phyloP scores from a whole-genome alignment of 2,329 filamentous ascomycete species.

The Ascochyta rabiei region DNA sequence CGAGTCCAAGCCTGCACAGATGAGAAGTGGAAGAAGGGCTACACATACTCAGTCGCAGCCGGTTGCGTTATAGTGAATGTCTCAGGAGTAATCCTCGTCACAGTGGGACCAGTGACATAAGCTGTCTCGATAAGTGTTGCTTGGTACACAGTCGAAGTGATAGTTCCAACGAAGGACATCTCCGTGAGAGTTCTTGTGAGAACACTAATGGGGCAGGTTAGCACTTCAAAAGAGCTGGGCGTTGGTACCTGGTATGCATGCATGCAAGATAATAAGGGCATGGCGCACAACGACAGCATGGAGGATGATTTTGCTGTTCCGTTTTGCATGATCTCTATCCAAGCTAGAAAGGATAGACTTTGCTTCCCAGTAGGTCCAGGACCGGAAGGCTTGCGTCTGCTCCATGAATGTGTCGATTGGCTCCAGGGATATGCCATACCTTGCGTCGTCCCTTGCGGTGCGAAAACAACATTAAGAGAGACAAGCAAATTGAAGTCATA shows the following conservation, averaged over 20 bases:
- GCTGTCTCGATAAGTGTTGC: not conserved
- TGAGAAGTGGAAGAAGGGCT: too few relatives aligned
- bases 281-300: too few relatives aligned
- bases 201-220: not conserved
- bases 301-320: too few relatives aligned
- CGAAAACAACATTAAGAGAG: not conserved
- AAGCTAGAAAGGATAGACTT: too few relatives aligned
- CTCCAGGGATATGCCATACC: not conserved
- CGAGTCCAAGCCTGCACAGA: too few relatives aligned
- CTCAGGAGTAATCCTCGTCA: not conserved
- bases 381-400: too few relatives aligned
- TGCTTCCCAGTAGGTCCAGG: too few relatives aligned
- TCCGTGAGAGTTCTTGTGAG: not conserved
- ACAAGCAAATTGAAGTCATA: too few relatives aligned
- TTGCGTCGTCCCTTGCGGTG: not conserved
- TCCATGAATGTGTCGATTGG: too few relatives aligned
- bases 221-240: not conserved
- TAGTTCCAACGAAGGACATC: not conserved
- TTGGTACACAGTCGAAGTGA: not conserved
- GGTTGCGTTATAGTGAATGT: not conserved
- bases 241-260: not conserved
- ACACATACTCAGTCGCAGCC: not conserved
- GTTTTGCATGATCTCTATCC: too few relatives aligned
- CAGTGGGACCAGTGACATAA: constrained; percentile 1
- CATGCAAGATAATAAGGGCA: too few relatives aligned